Conservation (phyloP, 2,329 filamentous ascomycete species). For the Trichoderma endophyticum region DNA sequence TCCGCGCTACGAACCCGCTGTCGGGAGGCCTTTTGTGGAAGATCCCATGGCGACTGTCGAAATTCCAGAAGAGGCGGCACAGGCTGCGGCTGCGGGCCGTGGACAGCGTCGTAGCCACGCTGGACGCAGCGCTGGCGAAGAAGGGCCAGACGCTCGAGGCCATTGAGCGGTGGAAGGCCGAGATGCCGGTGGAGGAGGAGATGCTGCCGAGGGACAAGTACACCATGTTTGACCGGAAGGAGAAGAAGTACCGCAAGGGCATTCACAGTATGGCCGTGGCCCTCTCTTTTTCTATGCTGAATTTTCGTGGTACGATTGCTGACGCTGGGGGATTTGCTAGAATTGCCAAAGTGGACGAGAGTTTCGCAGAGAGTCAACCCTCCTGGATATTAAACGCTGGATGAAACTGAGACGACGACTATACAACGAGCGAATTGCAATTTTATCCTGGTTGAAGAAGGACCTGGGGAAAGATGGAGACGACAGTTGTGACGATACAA, state of each 20-base stretch:
- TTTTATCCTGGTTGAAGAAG: neutral
- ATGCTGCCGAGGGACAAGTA: conserved; percentile 98
- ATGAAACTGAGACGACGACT: neutral
- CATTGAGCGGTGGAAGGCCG: conserved; percentile 84
- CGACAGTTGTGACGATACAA: neutral
- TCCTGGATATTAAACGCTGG: conserved; percentile 71
- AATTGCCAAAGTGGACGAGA: conserved; percentile 89
- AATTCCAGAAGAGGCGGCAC: conserved; percentile 85
- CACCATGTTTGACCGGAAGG: conserved; percentile 94
- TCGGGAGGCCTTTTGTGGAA: conserved; percentile 90
- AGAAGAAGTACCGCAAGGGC: conserved; percentile 91
- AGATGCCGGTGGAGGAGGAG: conserved; percentile 94
- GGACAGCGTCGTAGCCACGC: conserved; percentile 78
- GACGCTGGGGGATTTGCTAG: conserved; percentile 40
- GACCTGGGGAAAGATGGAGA: neutral
- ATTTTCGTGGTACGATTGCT: conserved; percentile 15
- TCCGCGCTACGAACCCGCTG: conserved; percentile 74
- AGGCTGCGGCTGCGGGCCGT: conserved; percentile 79
- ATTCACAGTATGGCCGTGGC: conserved; percentile 76
- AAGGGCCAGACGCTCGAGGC: conserved; percentile 70
- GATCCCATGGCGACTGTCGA: conserved; percentile 92
- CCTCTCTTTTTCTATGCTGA: too few relatives aligned
- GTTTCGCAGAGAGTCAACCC: conserved; percentile 92
- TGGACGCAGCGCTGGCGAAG: conserved; percentile 74
- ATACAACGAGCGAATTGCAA: conserved; percentile 1